phyloP scores from a whole-genome alignment of 257 asterid genomes.

The Asclepias syriaca region DNA sequence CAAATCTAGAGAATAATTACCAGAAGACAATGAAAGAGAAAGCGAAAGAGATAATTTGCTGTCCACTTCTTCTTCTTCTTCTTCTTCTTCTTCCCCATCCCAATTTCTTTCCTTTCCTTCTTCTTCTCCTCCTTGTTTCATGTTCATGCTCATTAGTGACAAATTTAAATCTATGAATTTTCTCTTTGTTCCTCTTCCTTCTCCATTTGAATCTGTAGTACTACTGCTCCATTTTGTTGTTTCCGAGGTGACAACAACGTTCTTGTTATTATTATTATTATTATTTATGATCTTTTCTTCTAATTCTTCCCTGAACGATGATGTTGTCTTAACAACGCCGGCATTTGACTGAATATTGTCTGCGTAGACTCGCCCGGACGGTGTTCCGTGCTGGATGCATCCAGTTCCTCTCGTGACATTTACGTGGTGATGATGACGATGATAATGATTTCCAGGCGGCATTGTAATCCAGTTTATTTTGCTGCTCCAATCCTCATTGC shows the following conservation, averaged over 20 bases:
- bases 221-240: slow-evolving; percentile 13
- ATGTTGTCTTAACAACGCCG: no score
- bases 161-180: slow-evolving; percentile 18
- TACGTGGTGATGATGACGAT: background rate
- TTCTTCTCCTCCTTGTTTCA: background rate
- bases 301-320: no score
- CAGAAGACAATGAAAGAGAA: slow-evolving; percentile 26
- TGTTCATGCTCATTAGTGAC: slow-evolving; percentile 11
- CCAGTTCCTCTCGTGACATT: background rate
- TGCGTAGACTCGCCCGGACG: background rate
- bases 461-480: slow-evolving; percentile 15
- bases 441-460: background rate
- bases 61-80: slow-evolving; percentile 16
- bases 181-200: slow-evolving; percentile 8
- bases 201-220: background rate
- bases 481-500: slow-evolving; percentile 16
- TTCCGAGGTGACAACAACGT: background rate
- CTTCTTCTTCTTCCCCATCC: background rate
- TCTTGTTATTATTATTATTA: no score
- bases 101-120: background rate
- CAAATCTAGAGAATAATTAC: background rate
- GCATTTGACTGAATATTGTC: background rate
- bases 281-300: no score
- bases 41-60: slow-evolving; percentile 8
- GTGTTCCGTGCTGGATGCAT: background rate